phyloP scores from a whole-genome alignment of 441 rosid species.

The Pelargonium australe region DNA sequence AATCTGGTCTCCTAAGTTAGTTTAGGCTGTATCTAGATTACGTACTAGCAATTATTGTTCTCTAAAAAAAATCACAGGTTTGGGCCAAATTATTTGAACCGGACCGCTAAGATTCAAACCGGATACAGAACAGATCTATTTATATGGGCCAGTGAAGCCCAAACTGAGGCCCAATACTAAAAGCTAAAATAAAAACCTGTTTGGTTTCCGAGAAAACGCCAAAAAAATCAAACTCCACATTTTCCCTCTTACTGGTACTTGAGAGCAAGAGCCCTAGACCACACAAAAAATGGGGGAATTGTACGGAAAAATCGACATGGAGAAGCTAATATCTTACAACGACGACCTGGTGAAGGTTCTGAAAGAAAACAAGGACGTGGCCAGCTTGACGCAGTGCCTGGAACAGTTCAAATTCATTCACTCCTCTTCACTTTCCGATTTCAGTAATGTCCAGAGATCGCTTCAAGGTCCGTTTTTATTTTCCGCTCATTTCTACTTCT shows the following conservation, averaged over 20 bases:
- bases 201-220: neutral
- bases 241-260: no score
- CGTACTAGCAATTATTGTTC: no score
- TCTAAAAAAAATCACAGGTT: no score
- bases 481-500: neutral
- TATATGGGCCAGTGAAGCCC: no score
- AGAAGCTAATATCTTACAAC: slow-evolving; percentile 37
- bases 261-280: no score
- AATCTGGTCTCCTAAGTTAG: no score
- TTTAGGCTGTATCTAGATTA: no score
- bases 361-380: slow-evolving; percentile 39
- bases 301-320: slow-evolving; percentile 35
- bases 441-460: slow-evolving; percentile 24
- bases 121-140: no score
- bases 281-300: slow-evolving; percentile 37
- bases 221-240: neutral
- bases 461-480: slow-evolving; percentile 34
- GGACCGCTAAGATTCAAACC: no score
- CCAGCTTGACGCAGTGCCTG: slow-evolving; percentile 33
- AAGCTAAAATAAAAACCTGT: neutral
- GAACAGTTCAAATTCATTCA: slow-evolving; percentile 33
- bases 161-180: no score
- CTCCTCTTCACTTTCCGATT: slow-evolving; percentile 41
- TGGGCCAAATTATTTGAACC: no score
- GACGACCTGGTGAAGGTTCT: slow-evolving; percentile 47